A percentile compares a stretch with the other conserved stretches of the same genome.
Conservation (phyloP, 306 rosid genomes). For the Benincasa hispida region DNA sequence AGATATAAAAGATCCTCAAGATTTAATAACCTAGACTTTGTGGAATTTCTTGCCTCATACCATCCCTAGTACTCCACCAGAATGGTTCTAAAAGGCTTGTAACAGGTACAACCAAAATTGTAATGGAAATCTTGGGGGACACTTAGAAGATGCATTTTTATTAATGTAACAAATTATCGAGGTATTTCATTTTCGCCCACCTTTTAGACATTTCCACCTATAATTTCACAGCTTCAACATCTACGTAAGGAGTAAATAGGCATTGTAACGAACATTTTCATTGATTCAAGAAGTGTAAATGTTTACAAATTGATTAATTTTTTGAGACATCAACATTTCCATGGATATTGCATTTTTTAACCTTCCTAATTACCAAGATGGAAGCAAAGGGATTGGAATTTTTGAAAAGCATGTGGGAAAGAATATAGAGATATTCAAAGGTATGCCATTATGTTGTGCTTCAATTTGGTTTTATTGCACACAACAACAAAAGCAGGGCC, state of each 20-base stretch:
- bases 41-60: too few species aligned
- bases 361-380: background rate
- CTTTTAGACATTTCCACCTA: too few species aligned
- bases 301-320: too few species aligned
- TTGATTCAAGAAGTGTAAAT: too few species aligned
- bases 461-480: background rate
- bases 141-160: background rate
- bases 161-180: too few species aligned
- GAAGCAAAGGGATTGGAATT: background rate
- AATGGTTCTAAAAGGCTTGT: background rate
- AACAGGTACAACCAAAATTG: background rate
- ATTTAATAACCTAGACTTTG: background rate
- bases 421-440: background rate
- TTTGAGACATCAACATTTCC: too few species aligned
- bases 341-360: too few species aligned
- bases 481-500: background rate
- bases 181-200: too few species aligned
- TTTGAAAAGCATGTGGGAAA: background rate
- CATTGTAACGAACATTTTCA: too few species aligned
- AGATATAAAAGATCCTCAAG: background rate
- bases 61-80: background rate
- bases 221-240: too few species aligned
- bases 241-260: too few species aligned
- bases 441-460: background rate
- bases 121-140: background rate